Base-by-base conservation (phyloP, 106 monocot genomes). In the Cymbidium sinense region DNA sequence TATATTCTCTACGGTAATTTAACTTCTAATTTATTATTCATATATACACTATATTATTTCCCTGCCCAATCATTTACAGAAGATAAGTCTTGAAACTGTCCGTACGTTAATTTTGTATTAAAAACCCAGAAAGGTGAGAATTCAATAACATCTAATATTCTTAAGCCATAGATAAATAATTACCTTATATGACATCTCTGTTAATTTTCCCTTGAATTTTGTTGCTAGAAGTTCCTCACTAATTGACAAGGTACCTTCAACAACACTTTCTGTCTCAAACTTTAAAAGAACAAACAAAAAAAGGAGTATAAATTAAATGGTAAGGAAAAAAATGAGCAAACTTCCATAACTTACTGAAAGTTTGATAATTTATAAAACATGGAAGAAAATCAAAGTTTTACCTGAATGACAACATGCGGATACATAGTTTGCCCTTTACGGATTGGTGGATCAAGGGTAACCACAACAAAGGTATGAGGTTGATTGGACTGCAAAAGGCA, bases 371-470 rank as follows among this genome's bases (percentile, higher is more conserved):
- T 30, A 67, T 31, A 67, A 18, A 67, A 67, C 67, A 12, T 7
- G 20, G 23, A 20, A n/a, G 0, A 29, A 20, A 71, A 71, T 36
- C 9, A 74, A 47, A 43, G 35, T 3, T 25, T 39, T 81, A 98
- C 99, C 95, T 99, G 99, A 78, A 99, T 80, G 43, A 99, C 95
- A 80, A 99, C 93, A 88, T 99, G 95, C 0, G 99, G 99, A 77
- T 99, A 99, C 62, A 93, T 55, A 50, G 99, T 99, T 85, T 93
- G 93, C 76, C 99, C 99, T 85, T 99, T 99, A 33, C 95, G 95
- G 69, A 99, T 99, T 43, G 99, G 99, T 27, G 99, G 99, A 70
- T 99, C 99, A 83, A 99, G 95, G 52, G 92, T 95, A 67, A 95
- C 79, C 34, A 99, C 87, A 82, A 99, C 99, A 91, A 95, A 91